These are phyloP conservation scores for Cercophora scortea DNA, from an alignment of 495 filamentous ascomycete genomes.

Conservation along the genomic window DNA sequence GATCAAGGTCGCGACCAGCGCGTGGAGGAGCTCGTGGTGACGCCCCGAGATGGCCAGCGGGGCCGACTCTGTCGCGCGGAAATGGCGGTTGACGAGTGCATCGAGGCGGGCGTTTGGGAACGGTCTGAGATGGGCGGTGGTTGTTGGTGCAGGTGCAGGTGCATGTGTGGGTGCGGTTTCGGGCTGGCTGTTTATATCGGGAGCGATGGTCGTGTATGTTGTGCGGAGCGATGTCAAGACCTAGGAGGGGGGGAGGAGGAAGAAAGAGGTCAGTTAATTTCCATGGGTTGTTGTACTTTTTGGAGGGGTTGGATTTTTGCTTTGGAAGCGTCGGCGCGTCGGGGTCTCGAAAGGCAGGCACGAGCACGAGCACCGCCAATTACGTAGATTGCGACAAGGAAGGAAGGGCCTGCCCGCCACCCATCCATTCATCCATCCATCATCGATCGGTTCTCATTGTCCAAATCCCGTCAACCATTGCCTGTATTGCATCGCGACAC, in stretches of 20 bases:
- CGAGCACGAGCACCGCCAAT: no score
- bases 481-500: not conserved
- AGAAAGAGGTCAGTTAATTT: not conserved
- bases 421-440: not conserved
- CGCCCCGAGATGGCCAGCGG: conserved; percentile 38
- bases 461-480: not conserved
- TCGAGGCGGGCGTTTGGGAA: conserved; percentile 38
- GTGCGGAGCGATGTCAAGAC: conserved; percentile 41
- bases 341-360: no score
- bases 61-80: conserved; percentile 26
- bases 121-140: conserved; percentile 5
- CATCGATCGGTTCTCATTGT: no score
- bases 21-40: conserved; percentile 62
- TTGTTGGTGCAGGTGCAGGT: not conserved
- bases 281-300: no score
- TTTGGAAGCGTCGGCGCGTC: no score
- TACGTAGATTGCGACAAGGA: no score
- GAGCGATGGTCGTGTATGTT: conserved; percentile 18
- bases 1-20: conserved; percentile 52
- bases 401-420: not conserved
- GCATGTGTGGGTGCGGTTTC: conserved; percentile 3
- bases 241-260: conserved; percentile 13
- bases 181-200: not conserved
- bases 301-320: no score
- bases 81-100: conserved; percentile 28